Conservation (phyloP, 2,329 filamentous ascomycete genomes). For the Hymenoscyphus albidus region DNA sequence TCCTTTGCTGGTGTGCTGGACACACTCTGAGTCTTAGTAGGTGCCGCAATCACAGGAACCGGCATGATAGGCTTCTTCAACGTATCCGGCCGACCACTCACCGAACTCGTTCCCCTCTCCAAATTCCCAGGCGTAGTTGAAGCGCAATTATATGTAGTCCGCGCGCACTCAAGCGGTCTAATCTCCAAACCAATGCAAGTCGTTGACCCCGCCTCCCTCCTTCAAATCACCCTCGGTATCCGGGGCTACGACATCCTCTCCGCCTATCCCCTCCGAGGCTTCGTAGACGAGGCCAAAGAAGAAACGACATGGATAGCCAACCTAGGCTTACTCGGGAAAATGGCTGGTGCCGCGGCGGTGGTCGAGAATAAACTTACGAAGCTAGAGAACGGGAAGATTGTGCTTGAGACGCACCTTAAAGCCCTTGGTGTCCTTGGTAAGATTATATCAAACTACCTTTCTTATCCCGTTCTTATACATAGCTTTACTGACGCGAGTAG, state of each 20-base stretch:
- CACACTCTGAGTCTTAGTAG: conserved; percentile 29
- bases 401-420: conserved; percentile 68
- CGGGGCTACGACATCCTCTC: conserved; percentile 79
- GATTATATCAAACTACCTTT: conserved; percentile 22
- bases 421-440: conserved; percentile 71
- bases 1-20: background rate
- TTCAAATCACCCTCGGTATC: conserved; percentile 59
- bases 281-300: conserved; percentile 42
- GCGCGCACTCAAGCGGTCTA: conserved; percentile 64
- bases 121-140: conserved; percentile 68
- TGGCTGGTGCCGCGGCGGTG: conserved; percentile 82
- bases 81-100: conserved; percentile 56
- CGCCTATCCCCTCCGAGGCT: conserved; percentile 61
- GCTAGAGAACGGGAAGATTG: conserved; percentile 56
- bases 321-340: conserved; percentile 78
- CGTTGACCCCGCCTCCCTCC: conserved; percentile 45
- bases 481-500: conserved; percentile 39
- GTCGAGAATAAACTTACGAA: conserved; percentile 57
- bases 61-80: conserved; percentile 86
- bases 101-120: conserved; percentile 66
- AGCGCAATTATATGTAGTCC: conserved; percentile 63
- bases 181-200: conserved; percentile 51
- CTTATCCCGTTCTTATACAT: background rate
- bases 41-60: conserved; percentile 60
- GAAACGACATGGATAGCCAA: conserved; percentile 56